Base-by-base conservation (phyloP, 352 stramenopile genomes). In the Globisporangium ultimum region DNA sequence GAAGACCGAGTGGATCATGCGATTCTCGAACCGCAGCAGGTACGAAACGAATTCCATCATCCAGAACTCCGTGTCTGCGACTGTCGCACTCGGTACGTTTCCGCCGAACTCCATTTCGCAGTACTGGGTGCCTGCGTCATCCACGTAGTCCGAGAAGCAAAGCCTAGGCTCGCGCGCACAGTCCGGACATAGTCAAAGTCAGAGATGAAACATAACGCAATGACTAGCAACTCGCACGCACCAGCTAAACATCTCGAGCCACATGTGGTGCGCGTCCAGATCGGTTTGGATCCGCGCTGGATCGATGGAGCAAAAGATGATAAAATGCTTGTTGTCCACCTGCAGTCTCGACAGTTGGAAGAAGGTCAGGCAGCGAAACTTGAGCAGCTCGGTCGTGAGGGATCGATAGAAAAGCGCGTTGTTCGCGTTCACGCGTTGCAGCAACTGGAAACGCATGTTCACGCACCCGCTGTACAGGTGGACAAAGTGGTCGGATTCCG, bases 31-130 rank as follows among this genome's bases (percentile, higher is more conserved):
- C 8, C 76, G 76, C 47, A 88, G 63, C 12, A 76, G 73, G 21
- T 88, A 76, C 36, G 82, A 69, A 38, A 88, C 66, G 20, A 87
- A 71, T 54, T 90, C 78, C 24, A 87, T 68, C 74, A 90, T 84
- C 76, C 80, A 90, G 65, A 40, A 57, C 32, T 53, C 52, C 2
- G 40, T 53, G 12, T 54, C 50, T 13, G 71, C 71, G 9, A 74
- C 73, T 2, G 63, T 63, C 5, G 64, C 76, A 53, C 78, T 68
- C 45, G 68, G 59, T 9, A 84, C 55, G 32, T 76, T 74, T 2
- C 80, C 80, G 0, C 80, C 78, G 36, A 86, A 87, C 38, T 73
- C 76, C 32, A 86, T 74, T 10, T 68, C 53, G 11, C 71, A 71
- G 45, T 72, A 11, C 5, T 51, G 32, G 8, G 11, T 34, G 9